These are phyloP conservation scores for Fusarium veterinarium DNA, from an alignment of 2,329 filamentous ascomycete genomes.

Conservation along the genomic window DNA sequence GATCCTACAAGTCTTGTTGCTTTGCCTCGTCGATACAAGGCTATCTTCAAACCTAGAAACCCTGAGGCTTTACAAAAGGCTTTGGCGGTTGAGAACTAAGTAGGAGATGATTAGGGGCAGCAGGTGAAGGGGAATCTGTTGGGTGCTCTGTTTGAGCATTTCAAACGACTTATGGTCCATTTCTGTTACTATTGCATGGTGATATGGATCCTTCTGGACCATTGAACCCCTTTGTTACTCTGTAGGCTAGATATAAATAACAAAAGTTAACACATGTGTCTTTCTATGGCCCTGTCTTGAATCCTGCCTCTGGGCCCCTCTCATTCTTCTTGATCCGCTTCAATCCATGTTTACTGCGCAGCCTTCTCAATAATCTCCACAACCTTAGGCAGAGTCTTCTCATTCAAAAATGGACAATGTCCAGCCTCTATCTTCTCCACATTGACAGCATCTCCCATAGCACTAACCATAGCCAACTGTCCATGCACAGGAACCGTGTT, in stretches of 20 bases:
- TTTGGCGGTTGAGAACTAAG: background rate
- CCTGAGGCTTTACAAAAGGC: constrained; percentile 31
- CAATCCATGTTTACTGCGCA: fast-evolving
- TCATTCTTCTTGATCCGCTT: fast-evolving
- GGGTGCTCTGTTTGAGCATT: too few relatives aligned
- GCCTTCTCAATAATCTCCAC: background rate
- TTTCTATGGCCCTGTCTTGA: fast-evolving
- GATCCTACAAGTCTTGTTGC: constrained; percentile 72
- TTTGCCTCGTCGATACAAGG: constrained; percentile 68
- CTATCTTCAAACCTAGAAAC: constrained; percentile 66
- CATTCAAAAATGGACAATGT: background rate
- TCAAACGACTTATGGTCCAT: fast-evolving
- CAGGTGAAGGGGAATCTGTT: fast-evolving
- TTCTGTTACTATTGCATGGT: background rate
- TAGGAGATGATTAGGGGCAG: fast-evolving
- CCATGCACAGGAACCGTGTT: constrained; percentile 25
- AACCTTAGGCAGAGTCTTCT: background rate
- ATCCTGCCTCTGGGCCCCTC: fast-evolving
- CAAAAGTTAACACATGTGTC: fast-evolving
- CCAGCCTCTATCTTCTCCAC: background rate
- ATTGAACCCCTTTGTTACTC: background rate
- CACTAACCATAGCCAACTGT: constrained; percentile 39
- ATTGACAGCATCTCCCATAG: background rate
- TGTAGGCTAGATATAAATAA: background rate
- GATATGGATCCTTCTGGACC: background rate